Evolutionary conservation across 192 early-diverging fungal genomes (phyloP).

Genomic region (Coemansia sp.): DNA sequence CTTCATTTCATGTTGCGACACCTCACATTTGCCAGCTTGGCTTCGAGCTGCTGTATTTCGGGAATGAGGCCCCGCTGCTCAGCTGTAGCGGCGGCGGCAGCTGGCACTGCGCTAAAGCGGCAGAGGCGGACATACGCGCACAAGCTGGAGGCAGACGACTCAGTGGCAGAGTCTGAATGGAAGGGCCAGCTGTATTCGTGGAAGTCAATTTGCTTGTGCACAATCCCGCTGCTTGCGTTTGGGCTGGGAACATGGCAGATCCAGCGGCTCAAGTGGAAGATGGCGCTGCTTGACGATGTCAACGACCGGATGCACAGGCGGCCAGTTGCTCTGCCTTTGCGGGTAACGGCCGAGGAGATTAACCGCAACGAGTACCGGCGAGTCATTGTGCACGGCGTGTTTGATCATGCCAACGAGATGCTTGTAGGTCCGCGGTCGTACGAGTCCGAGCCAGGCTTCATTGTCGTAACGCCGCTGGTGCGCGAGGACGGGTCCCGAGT

Average conservation of each 20-base stretch:
- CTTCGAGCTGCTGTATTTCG: neutral
- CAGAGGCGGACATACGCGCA: slow-evolving; percentile 30
- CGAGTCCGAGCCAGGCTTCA: slow-evolving; percentile 67
- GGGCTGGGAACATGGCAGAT: slow-evolving; percentile 85
- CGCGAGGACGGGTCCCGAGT: slow-evolving; percentile 67
- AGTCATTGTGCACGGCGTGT: slow-evolving; percentile 65
- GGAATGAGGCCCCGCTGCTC: neutral
- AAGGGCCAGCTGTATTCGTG: slow-evolving; percentile 42
- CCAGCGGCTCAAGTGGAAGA: slow-evolving; percentile 84
- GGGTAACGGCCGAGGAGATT: slow-evolving; percentile 53
- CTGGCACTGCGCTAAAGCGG: too few species aligned
- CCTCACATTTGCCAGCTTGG: neutral
- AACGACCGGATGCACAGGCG: slow-evolving; percentile 62
- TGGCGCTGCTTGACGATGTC: slow-evolving; percentile 65
- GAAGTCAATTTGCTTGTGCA: slow-evolving; percentile 44
- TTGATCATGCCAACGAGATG: slow-evolving; percentile 72
- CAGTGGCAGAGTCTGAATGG: slow-evolving; percentile 39
- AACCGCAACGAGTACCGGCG: slow-evolving; percentile 72
- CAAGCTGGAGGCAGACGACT: slow-evolving; percentile 44
- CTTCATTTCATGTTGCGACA: neutral
- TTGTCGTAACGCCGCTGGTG: slow-evolving; percentile 71
- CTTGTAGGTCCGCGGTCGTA: slow-evolving; percentile 74
- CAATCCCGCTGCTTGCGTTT: slow-evolving; percentile 49
- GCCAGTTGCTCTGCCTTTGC: slow-evolving; percentile 65
- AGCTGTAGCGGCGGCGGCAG: too few species aligned